Evolutionary conservation across 352 stramenopile species (phyloP).

Genomic region (Phytophthora sansomeana): DNA sequence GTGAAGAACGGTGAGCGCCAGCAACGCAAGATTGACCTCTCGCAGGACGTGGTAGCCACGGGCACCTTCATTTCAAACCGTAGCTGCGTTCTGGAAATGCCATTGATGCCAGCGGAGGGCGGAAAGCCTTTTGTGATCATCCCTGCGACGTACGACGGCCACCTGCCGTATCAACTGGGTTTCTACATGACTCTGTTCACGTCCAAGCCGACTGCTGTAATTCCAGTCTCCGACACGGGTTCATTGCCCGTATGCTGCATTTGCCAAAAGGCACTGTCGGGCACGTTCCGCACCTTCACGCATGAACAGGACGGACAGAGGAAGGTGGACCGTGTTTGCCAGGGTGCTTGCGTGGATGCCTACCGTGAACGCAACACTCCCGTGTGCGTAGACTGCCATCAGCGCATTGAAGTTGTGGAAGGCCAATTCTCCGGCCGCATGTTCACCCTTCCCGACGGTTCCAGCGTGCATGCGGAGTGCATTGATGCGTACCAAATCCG

Average conservation of each 20-base stretch:
- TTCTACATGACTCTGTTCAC: conserved; percentile 70
- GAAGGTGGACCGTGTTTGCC: conserved; percentile 81
- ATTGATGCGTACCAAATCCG: conserved; percentile 89
- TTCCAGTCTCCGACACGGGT: conserved; percentile 66
- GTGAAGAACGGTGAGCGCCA: conserved; percentile 72
- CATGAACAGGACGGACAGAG: conserved; percentile 55
- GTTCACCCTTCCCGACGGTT: conserved; percentile 81
- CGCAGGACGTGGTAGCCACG: conserved; percentile 75
- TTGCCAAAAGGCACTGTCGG: conserved; percentile 65
- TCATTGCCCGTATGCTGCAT: conserved; percentile 74
- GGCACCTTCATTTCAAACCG: conserved; percentile 90
- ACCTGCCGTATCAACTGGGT: conserved; percentile 57
- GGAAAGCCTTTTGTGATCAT: conserved; percentile 71
- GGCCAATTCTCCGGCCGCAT: conserved; percentile 81
- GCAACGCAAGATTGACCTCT: conserved; percentile 86
- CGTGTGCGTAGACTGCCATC: conserved; percentile 75
- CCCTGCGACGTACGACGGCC: conserved; percentile 74
- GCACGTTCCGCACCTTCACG: conserved; percentile 77
- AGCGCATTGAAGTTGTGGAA: conserved; percentile 81
- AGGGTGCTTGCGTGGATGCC: conserved; percentile 70
- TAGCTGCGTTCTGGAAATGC: conserved; percentile 69
- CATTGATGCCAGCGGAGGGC: conserved; percentile 48
- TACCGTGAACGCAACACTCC: conserved; percentile 83
- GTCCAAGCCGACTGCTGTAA: conserved; percentile 63
- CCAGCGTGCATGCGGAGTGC: conserved; percentile 82